Percentiles rank a stretch among this genome's conserved stretches.
Evolutionary conservation across 2,329 filamentous ascomycete species (phyloP).

Genomic region (Penicillium sp.): DNA sequence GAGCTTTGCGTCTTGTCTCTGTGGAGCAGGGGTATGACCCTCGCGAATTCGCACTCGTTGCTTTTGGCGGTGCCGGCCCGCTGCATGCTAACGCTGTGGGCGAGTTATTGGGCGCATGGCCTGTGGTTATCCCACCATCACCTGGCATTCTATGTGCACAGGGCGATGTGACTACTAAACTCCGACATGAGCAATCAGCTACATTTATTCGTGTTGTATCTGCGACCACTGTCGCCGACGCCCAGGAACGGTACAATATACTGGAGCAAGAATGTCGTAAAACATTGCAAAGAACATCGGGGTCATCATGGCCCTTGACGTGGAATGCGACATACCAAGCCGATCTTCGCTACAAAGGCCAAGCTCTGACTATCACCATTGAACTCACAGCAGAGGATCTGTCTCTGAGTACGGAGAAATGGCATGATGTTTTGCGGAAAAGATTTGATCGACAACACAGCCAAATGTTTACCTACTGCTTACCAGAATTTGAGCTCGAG

Average conservation of each 20-base stretch:
- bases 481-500: slow-evolving; percentile 48
- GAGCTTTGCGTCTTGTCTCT: slow-evolving; percentile 51
- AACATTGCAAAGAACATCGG: slow-evolving; percentile 42
- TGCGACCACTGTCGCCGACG: slow-evolving; percentile 35
- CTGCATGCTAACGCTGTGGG: slow-evolving; percentile 54
- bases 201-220: slow-evolving; percentile 48
- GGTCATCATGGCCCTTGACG: slow-evolving; percentile 26
- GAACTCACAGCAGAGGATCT: slow-evolving; percentile 39
- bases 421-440: slow-evolving; percentile 35
- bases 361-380: slow-evolving; percentile 42
- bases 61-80: slow-evolving; percentile 53
- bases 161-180: slow-evolving; percentile 52
- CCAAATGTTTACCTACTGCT: slow-evolving; percentile 49
- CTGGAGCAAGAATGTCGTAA: slow-evolving; percentile 41
- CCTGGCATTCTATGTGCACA: slow-evolving; percentile 53
- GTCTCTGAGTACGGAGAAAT: slow-evolving; percentile 25
- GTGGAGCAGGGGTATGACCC: slow-evolving; percentile 55
- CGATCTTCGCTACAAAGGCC: slow-evolving; percentile 52
- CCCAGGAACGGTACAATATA: slow-evolving; percentile 32
- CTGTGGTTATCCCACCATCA: slow-evolving; percentile 53
- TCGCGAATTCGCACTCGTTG: slow-evolving; percentile 52
- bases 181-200: slow-evolving; percentile 49
- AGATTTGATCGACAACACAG: slow-evolving; percentile 47
- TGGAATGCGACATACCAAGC: slow-evolving; percentile 43
- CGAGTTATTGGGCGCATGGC: slow-evolving; percentile 51